Evolutionary conservation across 140 eudicot species (phyloP).

Genomic region (Flaveria floridana): DNA sequence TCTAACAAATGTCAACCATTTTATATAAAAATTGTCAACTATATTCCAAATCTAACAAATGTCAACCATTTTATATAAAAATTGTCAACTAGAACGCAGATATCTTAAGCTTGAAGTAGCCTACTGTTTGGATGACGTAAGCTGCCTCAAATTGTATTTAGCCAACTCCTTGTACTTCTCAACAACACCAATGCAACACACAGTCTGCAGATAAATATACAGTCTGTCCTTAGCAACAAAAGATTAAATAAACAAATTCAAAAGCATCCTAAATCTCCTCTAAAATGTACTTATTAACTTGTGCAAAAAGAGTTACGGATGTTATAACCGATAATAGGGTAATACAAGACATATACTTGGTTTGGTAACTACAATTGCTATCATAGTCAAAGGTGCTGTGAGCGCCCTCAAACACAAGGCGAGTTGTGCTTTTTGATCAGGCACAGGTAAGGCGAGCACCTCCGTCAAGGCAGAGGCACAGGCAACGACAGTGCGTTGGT

Average conservation of each 20-base stretch:
- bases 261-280: conserved; percentile 2
- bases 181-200: conserved; percentile 82
- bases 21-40: background rate
- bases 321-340: too few species aligned
- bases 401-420: too few species aligned
- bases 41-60: background rate
- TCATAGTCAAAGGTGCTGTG: background rate
- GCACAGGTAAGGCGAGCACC: too few species aligned
- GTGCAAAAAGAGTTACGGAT: too few species aligned
- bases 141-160: conserved; percentile 85
- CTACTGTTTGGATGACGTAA: conserved; percentile 47
- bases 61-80: background rate
- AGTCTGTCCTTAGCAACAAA: background rate
- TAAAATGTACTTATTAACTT: background rate
- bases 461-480: too few species aligned
- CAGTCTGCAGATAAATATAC: conserved; percentile 51
- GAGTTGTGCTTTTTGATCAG: too few species aligned
- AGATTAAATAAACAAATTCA: background rate
- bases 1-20: background rate
- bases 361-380: background rate
- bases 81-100: background rate
- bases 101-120: background rate
- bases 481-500: too few species aligned
- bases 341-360: background rate
- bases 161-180: conserved; percentile 95